Evolutionary conservation across 371 early-diverging fungal genomes (phyloP), one percentile per base, ranked within the genome.

Genomic region (Zopfochytrium polystomum): DNA sequence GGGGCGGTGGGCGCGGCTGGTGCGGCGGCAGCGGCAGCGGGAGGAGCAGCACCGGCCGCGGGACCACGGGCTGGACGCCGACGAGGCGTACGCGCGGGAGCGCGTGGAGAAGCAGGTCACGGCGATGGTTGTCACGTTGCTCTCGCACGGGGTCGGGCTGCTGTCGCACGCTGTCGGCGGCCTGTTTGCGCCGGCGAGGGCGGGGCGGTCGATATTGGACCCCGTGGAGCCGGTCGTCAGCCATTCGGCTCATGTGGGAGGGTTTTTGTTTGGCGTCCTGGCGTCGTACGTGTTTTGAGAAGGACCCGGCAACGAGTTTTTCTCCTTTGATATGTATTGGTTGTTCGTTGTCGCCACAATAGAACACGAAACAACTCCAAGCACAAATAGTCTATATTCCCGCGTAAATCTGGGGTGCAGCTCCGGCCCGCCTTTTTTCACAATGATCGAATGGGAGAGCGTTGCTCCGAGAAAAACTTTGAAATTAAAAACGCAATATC

Each of bases 401-500:
- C n/a, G n/a, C n/a, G n/a, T n/a, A n/a, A n/a, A n/a, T n/a, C n/a
- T n/a, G n/a, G n/a, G n/a, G n/a, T n/a, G n/a, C n/a, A n/a, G n/a
- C n/a, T n/a, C n/a, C n/a, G n/a, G n/a, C n/a, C n/a, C n/a, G n/a
- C n/a, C n/a, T n/a, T n/a, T n/a, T n/a, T 13, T 52, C 52, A 52
- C 13, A 15, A 30, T 50, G 34, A 32, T 27, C 58, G 58, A 58
- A 57, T 30, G n/a, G 58, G 57, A 9, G 63, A 62, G 9, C 74
- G 32, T 43, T 70, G 58, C 11, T 62, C 61, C 47, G 66, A 64
- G 65, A 87, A 88, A 65, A 88, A 87, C 65, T 87, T 87, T 0
- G 96, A 92, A 63, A 97, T 91, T 73, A 90, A 78, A 74, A 95
- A 95, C 0, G 96, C 93, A 67, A 97, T 87, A 73, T 97, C 98